Evolutionary conservation across 2,329 filamentous ascomycete species (phyloP).

Genomic region (Ambrosiella beaveri): DNA sequence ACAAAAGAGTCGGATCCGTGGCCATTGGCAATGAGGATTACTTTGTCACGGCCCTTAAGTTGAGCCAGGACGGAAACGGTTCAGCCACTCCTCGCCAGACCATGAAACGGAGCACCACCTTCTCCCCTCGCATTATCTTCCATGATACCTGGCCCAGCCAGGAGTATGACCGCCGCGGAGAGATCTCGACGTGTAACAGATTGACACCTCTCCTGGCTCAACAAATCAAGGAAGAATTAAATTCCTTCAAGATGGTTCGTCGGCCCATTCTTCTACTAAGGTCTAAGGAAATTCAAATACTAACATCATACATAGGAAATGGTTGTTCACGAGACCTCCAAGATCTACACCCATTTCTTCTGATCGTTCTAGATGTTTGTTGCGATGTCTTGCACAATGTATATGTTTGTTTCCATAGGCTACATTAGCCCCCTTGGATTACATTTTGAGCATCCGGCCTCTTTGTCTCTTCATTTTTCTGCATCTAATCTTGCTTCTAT

Average conservation of each 20-base stretch:
- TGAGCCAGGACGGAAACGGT: constrained; percentile 62
- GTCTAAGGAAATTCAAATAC: neutral
- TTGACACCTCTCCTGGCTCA: constrained; percentile 93
- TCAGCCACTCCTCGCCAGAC: constrained; percentile 58
- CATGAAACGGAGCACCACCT: constrained; percentile 49
- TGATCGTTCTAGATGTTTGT: constrained; percentile 33
- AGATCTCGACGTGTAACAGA: constrained; percentile 94
- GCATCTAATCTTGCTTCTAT: constrained; percentile 2
- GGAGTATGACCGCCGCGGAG: constrained; percentile 89
- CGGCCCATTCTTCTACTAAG: neutral
- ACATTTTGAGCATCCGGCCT: neutral
- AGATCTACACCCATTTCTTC: constrained; percentile 99
- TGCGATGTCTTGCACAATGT: constrained; percentile 11
- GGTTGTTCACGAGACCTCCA: constrained; percentile 97
- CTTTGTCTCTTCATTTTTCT: neutral
- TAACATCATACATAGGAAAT: constrained; percentile 52
- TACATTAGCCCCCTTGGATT: neutral
- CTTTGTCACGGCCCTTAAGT: constrained; percentile 60
- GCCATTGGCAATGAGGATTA: constrained; percentile 75
- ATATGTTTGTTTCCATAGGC: neutral
- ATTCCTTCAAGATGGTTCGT: constrained; percentile 96
- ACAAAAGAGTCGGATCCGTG: constrained; percentile 51
- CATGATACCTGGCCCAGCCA: constrained; percentile 91
- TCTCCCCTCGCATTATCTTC: constrained; percentile 86
- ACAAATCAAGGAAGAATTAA: constrained; percentile 98